Evolutionary conservation across 179 eudicot species (phyloP), one percentile per base, ranked within the genome.

Genomic region (Gypsophila paniculata): DNA sequence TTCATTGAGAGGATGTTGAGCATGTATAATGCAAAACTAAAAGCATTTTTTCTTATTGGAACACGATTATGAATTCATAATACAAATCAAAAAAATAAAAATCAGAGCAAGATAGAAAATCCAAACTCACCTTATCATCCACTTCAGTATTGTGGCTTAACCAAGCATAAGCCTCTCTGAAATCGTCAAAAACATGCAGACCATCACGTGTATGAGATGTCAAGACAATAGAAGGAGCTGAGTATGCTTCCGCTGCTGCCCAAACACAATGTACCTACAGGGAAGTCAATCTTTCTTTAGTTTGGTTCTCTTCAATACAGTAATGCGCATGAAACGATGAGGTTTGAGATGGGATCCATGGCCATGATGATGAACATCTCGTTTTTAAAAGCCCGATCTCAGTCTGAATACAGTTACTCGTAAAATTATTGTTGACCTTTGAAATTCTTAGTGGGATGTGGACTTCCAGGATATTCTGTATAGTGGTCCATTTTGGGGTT

Each of bases 231-330:
- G 99, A 95, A 60, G 97, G 99, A 22, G 99, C 97, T 13, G 99
- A 95, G 78, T 95, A 95, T 63, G 99, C 97, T 84, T 95, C 99
- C 74, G 99, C 91, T 59, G 99, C 97, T 12, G 97, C 99, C 96
- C 99, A 95, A 66, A 93, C 96, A 83, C 94, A 89, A 74, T 94
- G 99, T 63, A 88, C 90, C 93, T 88, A 73, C 78, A 83, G 58
- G 42, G 25, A 58, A 64, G 6, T 39, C 19, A 22, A 29, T 48
- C 26, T 25, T 23, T n/a, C n/a, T 51, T 22, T 19, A 52, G 48
- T 38, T 68, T 9, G 34, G 21, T 26, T 52, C 19, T 49, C 54
- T 48, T 22, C n/a, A 1, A 39, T 51, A 10, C 46, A 63, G 49
- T 62, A 62, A 8, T n/a, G 48, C 5, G 8, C 49, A 3, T 63